A percentile compares a stretch with the other conserved stretches of the same genome.
These are phyloP conservation scores for Knufia fluminis DNA, from an alignment of 2,329 filamentous ascomycete genomes.

Conservation along the genomic window DNA sequence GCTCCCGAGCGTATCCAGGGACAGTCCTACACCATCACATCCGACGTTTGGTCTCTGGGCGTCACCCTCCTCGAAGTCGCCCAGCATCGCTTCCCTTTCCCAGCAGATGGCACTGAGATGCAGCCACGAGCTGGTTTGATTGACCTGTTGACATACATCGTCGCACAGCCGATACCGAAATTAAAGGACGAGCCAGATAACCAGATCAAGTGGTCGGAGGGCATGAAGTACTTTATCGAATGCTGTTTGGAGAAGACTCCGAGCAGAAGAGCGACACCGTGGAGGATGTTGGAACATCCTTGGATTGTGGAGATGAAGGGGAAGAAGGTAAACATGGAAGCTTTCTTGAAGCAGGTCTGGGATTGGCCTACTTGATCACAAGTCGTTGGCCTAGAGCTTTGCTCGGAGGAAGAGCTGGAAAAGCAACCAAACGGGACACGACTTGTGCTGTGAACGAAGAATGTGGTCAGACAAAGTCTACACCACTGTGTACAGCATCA, in stretches of 20 bases:
- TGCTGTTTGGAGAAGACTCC: conserved; percentile 97
- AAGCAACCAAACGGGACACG: background rate
- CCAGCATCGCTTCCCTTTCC: conserved; percentile 96
- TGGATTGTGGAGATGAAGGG: conserved; percentile 96
- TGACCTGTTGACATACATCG: conserved; percentile 93
- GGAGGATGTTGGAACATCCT: conserved; percentile 97
- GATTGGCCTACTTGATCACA: no score
- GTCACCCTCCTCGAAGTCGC: conserved; percentile 98
- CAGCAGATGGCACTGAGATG: conserved; percentile 90
- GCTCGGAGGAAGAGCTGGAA: background rate
- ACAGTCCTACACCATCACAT: conserved; percentile 96
- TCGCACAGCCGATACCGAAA: conserved; percentile 87
- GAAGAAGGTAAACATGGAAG: conserved; percentile 95
- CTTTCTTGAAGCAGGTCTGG: conserved; percentile 92
- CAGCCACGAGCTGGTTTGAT: conserved; percentile 87
- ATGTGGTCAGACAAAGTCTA: no score
- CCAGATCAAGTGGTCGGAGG: conserved; percentile 88
- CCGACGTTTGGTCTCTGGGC: conserved; percentile 94
- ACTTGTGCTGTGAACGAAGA: background rate
- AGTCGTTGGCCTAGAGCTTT: background rate
- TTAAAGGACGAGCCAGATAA: conserved; percentile 89
- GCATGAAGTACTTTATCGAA: conserved; percentile 98
- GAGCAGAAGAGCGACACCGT: conserved; percentile 76
- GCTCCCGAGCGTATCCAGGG: conserved; percentile 95
- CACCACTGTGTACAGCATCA: no score